Percentiles rank a stretch among this genome's conserved stretches.
These are phyloP conservation scores for Zoysia pacifica DNA, from an alignment of 176 grass and related monocot species.

Conservation along the genomic window DNA sequence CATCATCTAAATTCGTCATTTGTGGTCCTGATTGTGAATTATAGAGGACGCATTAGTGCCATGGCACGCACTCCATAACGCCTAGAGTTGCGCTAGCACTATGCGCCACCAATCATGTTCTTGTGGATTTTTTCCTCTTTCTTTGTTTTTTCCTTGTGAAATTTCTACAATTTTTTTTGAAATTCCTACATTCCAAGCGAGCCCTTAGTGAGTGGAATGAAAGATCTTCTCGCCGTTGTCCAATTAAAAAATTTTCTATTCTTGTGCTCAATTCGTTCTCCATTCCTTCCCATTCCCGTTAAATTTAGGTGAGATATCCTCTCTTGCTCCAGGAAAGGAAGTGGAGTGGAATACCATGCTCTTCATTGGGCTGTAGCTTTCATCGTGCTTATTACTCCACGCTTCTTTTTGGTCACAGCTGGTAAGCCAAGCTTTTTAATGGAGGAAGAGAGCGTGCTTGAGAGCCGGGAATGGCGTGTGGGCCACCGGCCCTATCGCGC, in stretches of 20 bases:
- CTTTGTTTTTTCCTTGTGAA: too few species aligned
- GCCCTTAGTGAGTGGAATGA: background rate
- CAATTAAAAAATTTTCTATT: background rate
- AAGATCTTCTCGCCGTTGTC: background rate
- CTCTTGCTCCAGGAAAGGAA: too few species aligned
- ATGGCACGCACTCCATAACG: background rate
- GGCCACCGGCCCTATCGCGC: constrained; percentile 52
- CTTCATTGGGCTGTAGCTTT: too few species aligned
- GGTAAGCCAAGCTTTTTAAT: constrained; percentile 49
- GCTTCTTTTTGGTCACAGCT: constrained; percentile 7
- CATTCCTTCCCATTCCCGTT: background rate
- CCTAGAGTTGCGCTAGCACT: background rate
- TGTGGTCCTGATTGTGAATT: constrained; percentile 17
- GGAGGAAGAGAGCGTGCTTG: constrained; percentile 15
- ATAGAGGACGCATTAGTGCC: background rate
- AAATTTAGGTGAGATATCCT: background rate
- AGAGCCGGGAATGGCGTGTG: constrained; percentile 52
- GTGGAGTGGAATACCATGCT: too few species aligned
- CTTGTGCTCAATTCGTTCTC: background rate
- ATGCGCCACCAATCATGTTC: background rate
- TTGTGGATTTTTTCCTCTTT: too few species aligned
- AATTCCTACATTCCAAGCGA: too few species aligned
- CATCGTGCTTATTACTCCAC: background rate
- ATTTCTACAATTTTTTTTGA: too few species aligned
- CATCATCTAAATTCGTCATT: background rate